These are phyloP conservation scores for Prunus mume DNA, from an alignment of 306 rosid genomes.

Conservation along the genomic window DNA sequence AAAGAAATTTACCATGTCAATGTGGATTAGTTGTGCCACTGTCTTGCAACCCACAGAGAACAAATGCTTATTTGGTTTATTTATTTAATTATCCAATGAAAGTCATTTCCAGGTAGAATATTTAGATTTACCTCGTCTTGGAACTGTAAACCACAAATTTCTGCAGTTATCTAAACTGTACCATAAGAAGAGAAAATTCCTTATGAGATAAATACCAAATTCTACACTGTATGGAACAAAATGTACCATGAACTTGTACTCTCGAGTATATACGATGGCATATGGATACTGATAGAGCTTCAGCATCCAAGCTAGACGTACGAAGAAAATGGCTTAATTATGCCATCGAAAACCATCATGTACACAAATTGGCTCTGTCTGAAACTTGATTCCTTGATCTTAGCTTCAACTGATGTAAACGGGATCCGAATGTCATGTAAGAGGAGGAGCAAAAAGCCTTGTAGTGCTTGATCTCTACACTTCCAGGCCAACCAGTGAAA, in stretches of 20 bases:
- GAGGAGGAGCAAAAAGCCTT: neutral
- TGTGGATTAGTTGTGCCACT: neutral
- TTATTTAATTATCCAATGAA: neutral
- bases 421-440: neutral
- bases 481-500: constrained; percentile 18
- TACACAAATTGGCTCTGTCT: neutral
- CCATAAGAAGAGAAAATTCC: neutral
- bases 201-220: neutral
- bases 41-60: neutral
- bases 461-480: constrained; percentile 11
- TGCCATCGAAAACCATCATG: constrained; percentile 9
- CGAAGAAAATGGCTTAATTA: neutral
- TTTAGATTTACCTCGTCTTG: neutral
- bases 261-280: neutral
- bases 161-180: neutral
- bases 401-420: neutral
- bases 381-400: neutral
- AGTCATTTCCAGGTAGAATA: neutral
- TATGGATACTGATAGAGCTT: neutral
- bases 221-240: constrained; percentile 1
- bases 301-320: neutral
- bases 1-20: neutral
- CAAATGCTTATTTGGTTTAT: neutral
- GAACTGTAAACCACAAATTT: neutral
- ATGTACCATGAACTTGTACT: neutral